These are phyloP conservation scores for Nevesoporus exiguus DNA, from an alignment of 768 basidiomycete genomes.

Conservation along the genomic window DNA sequence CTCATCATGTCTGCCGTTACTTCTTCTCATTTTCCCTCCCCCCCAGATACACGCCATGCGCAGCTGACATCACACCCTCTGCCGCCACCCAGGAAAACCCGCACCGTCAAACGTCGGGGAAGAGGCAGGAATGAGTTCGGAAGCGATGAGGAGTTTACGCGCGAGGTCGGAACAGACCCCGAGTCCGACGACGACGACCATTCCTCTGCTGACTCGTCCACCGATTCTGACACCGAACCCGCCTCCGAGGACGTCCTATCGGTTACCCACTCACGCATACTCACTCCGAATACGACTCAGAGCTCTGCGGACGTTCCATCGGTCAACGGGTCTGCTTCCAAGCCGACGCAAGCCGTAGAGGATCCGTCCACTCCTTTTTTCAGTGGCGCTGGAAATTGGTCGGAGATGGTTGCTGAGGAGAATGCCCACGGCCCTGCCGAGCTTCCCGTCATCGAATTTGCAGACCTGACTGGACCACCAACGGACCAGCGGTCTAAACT, in stretches of 20 bases:
- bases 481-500: constrained; percentile 33
- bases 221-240: constrained; percentile 71
- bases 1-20: constrained; percentile 47
- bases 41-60: constrained; percentile 28
- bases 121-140: constrained; percentile 55
- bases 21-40: constrained; percentile 33
- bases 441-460: constrained; percentile 79
- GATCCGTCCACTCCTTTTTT: constrained; percentile 50
- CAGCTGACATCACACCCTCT: constrained; percentile 33
- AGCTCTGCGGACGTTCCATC: constrained; percentile 46
- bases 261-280: constrained; percentile 48
- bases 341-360: constrained; percentile 27
- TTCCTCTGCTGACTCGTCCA: constrained; percentile 56
- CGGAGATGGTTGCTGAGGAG: constrained; percentile 82
- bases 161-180: constrained; percentile 69
- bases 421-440: constrained; percentile 57
- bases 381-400: constrained; percentile 59
- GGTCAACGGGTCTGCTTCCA: constrained; percentile 20
- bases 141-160: constrained; percentile 76
- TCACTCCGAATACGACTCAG: constrained; percentile 68
- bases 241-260: constrained; percentile 59
- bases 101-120: constrained; percentile 58
- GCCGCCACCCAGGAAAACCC: constrained; percentile 34
- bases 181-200: constrained; percentile 59
- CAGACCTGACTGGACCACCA: constrained; percentile 45